These are phyloP conservation scores for Glaciozyma antarctica DNA, from an alignment of 768 basidiomycete species.

Conservation along the genomic window DNA sequence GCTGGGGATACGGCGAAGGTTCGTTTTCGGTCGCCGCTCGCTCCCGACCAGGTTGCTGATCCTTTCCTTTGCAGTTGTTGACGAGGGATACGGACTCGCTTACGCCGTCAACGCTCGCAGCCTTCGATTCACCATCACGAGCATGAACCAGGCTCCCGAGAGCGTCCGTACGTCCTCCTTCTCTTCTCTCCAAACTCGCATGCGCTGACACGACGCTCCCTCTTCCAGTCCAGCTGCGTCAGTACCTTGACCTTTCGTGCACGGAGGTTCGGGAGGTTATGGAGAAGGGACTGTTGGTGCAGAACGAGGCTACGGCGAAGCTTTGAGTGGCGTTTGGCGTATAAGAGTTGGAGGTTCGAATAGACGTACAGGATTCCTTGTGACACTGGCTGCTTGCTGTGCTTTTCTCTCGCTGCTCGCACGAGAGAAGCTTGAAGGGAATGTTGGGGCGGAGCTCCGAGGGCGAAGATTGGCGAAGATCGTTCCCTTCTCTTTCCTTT, in stretches of 20 bases:
- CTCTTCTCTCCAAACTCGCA: not conserved
- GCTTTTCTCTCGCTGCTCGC: too few relatives aligned
- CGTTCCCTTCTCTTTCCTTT: too few relatives aligned
- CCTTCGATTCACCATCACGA: constrained; percentile 83
- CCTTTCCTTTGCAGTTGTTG: constrained; percentile 10
- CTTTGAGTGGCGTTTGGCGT: constrained; percentile 6
- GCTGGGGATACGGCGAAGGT: constrained; percentile 98
- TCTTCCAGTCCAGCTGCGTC: constrained; percentile 43
- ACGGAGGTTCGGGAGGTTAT: constrained; percentile 67
- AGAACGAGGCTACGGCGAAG: constrained; percentile 39
- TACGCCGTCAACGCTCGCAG: constrained; percentile 79
- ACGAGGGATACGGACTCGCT: constrained; percentile 32
- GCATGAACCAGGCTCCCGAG: constrained; percentile 23
- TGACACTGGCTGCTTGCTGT: too few relatives aligned
- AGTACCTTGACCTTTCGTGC: constrained; percentile 70
- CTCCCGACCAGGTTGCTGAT: not conserved
- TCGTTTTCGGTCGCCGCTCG: constrained; percentile 32
- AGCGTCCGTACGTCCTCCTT: not conserved
- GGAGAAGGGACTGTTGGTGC: constrained; percentile 51
- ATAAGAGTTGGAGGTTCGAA: too few relatives aligned
- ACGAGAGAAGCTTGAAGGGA: too few relatives aligned
- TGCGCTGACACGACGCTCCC: constrained; percentile 5
- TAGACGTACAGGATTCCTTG: too few relatives aligned
- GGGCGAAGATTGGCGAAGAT: too few relatives aligned
- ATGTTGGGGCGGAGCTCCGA: too few relatives aligned